Evolutionary conservation across 2,329 filamentous ascomycete species (phyloP), one percentile per base, ranked within the genome.

Genomic region (Fusarium papillatum): DNA sequence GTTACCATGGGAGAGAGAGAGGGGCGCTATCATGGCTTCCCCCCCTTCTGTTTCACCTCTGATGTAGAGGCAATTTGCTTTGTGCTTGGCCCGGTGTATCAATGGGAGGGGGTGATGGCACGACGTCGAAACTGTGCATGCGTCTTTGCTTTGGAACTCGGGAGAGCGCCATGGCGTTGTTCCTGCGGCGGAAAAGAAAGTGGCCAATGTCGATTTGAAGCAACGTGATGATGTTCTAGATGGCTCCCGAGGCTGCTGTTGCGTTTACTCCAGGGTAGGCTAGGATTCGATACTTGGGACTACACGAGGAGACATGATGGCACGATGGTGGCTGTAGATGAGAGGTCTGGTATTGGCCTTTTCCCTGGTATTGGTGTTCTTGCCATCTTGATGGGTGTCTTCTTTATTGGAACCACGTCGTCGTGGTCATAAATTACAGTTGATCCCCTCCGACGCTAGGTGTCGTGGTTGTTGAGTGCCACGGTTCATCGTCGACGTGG

Each of bases 361-460:
- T 36, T 36, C 9, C 31, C 43, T 26, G 24, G 38, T 48, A 9
- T 46, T 41, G 24, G 16, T 19, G 39, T 24, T 55, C 24, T 62
- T 36, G 24, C 38, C 10, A 60, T 26, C 53, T 17, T 8, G 10
- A 5, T 48, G 17, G 7, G 10, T 63, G 19, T 16, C 24, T 4
- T 34, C 17, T 10, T 16, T 22, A 76, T 41, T 75, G 73, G 73
- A 46, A 63, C 73, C 73, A 75, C 73, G 73, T 75, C 69, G 46
- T 46, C 55, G 55, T 50, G 17, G 61, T 43, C 43, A 50, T 50
- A 61, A 65, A 60, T 73, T 64, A 57, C 59, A 69, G 53, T 77
- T 71, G 61, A 63, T 63, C 55, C 41, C 48, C 36, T 67, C 69
- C 60, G 61, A 46, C 48, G 17, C 50, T 57, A 59, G 41, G 39